phyloP scores from a whole-genome alignment of 2,329 filamentous ascomycete species.

The Diplodia corticola region DNA sequence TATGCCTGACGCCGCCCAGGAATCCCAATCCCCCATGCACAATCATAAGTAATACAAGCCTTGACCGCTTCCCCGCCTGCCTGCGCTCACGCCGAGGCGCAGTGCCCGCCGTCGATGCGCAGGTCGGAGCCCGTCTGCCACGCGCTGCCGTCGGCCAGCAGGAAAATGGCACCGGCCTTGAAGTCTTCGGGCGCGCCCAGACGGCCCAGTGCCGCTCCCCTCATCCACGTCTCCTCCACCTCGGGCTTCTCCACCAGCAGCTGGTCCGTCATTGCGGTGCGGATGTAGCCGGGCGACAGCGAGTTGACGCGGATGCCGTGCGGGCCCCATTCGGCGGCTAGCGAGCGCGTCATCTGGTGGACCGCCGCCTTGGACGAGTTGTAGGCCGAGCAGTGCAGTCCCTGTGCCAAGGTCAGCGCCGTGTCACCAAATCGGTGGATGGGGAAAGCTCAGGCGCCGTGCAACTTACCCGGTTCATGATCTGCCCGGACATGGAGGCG shows the following conservation, averaged over 20 bases:
- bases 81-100: slow-evolving; percentile 28
- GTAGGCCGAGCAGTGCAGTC: slow-evolving; percentile 49
- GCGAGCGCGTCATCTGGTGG: slow-evolving; percentile 51
- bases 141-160: slow-evolving; percentile 46
- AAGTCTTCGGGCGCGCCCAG: slow-evolving; percentile 36
- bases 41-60: not conserved
- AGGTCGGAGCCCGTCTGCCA: slow-evolving; percentile 63
- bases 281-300: slow-evolving; percentile 55
- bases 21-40: not conserved
- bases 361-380: slow-evolving; percentile 58
- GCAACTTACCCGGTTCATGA: slow-evolving; percentile 14
- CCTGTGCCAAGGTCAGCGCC: slow-evolving; percentile 25
- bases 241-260: slow-evolving; percentile 33
- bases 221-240: slow-evolving; percentile 34
- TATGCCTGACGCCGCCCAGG: not conserved
- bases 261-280: slow-evolving; percentile 45
- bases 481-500: slow-evolving; percentile 37
- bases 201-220: slow-evolving; percentile 30
- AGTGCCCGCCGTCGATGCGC: slow-evolving; percentile 47
- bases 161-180: slow-evolving; percentile 34
- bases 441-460: not conserved
- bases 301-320: slow-evolving; percentile 52
- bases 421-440: not conserved
- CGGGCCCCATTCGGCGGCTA: slow-evolving; percentile 56
- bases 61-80: not conserved